Base-by-base conservation (phyloP, 2,329 filamentous ascomycete genomes). In the Byssochlamys sp. region DNA sequence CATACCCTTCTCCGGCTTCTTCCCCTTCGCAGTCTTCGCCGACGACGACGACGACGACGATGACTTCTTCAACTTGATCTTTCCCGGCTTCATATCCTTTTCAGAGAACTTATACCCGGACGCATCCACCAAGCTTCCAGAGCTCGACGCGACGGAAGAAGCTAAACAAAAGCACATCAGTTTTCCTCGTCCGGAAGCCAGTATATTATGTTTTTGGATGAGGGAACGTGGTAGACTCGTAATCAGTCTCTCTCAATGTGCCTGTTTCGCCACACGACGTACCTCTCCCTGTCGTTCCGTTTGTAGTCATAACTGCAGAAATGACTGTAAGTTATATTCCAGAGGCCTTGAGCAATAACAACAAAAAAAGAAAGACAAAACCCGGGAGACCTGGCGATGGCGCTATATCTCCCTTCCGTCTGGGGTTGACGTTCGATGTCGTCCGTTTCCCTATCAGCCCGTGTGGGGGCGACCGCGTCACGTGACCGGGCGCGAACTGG, bases 51-150 rank as follows among this genome's bases (percentile, higher is more conserved):
- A n/a, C n/a, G n/a, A n/a, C 31, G 65, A 61, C 9, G 67, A 62
- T 35, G 60, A 54, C 63, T 75, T 77, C 65, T 74, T 77, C 57
- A 78, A 61, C 64, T 75, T 76, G 60, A 77, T 71, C 65, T 77
- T 78, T 50, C 69, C 71, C 14, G 69, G 70, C 60, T 77, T 77
- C 49, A 68, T 70, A 63, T 76, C 74, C 58, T 73, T 74, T 59
- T 76, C 74, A 4, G 71, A 72, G 57, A 74, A 77, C 61, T 75
- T 76, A 64, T 74, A 77, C 55, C 76, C 75, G 5, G 75, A 76
- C 11, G 75, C 74, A 67, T 74, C 71, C 51, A 78, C 71, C 54
- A 78, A 66, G 59, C 69, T 75, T 55, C 69, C 71, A 3, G 67
- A 65, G 57, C 61, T 65, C 26, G 65, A 65, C 33, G 65, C 65